Evolutionary conservation across 495 filamentous ascomycete species (phyloP).

Genomic region (Penicillium ochrochloron): DNA sequence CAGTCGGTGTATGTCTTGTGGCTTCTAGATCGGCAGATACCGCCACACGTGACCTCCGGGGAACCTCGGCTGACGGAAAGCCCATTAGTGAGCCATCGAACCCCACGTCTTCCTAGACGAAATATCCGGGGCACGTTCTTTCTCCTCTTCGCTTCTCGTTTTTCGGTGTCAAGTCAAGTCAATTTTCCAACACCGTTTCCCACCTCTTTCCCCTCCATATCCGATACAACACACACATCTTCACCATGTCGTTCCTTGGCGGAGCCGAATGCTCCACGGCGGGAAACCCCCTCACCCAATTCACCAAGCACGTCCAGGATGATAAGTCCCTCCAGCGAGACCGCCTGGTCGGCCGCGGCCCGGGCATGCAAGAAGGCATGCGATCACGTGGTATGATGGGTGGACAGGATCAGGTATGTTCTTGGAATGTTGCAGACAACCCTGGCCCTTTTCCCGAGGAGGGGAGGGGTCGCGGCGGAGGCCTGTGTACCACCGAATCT

Average conservation of each 20-base stretch:
- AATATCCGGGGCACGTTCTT: conserved; percentile 20
- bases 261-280: conserved; percentile 97
- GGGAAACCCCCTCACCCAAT: conserved; percentile 94
- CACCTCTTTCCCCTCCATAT: conserved; percentile 4
- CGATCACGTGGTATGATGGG: conserved; percentile 63
- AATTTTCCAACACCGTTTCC: not conserved
- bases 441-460: conserved; percentile 12
- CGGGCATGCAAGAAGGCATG: conserved; percentile 67
- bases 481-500: conserved; percentile 4
- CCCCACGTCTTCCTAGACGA: conserved; percentile 38
- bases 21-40: not conserved
- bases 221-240: conserved; percentile 9
- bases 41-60: conserved; percentile 40
- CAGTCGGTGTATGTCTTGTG: not conserved
- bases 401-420: conserved; percentile 63
- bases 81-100: conserved; percentile 36
- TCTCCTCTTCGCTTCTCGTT: conserved; percentile 15
- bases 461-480: not conserved
- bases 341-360: conserved; percentile 73
- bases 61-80: conserved; percentile 42
- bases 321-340: conserved; percentile 94
- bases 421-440: conserved; percentile 7
- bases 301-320: conserved; percentile 91
- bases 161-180: conserved; percentile 5
- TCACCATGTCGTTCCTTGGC: conserved; percentile 86